Evolutionary conservation across 305 asterid genomes (phyloP), one percentile per base, ranked within the genome.

Genomic region (Fraxinus xanthoxyloides): DNA sequence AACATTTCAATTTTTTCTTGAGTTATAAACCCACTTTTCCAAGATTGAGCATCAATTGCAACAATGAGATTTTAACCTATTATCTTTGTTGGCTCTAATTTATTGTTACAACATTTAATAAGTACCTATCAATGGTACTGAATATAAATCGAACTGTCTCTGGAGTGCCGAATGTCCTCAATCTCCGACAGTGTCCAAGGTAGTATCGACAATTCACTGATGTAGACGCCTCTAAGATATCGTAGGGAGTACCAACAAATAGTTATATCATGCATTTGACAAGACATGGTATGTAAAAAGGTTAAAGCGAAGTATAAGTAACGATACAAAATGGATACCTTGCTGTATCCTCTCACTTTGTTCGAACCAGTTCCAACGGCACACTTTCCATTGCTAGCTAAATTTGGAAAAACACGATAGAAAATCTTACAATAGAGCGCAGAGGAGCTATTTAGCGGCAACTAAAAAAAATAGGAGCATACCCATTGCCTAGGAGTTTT

Each of bases 321-420:
- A 5, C 2, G 21, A 5, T 9, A 24, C 72, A 63, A 61, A 56
- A 56, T 56, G 34, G 72, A 3, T 85, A 92, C 93, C 97, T 90
- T 76, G 73, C 72, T 19, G 13, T 78, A 75, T 76, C 79, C 78
- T 84, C 84, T 93, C 92, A 92, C 83, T 79, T 88, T 75, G 92
- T 84, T 7, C 97, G 93, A 77, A 92, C 94, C 85, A 94, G 89
- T 84, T 94, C 98, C 82, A 94, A 77, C 7, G 97, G 97, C 74
- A 94, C 84, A 80, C 95, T 94, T 88, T 94, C 97, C 85, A 83
- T 79, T 32, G 97, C 98, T 84, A 89, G 51, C 98, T 93, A 82
- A 51, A 84, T 79, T 78, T 83, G 59, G 13, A 77, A 31, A 59
- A 69, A 70, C 31, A 70, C 81, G 28, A 36, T 54, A 28, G 63